A percentile compares a stretch with the other conserved stretches of the same genome.
phyloP scores from a whole-genome alignment of 2,329 filamentous ascomycete genomes.

The Daldinia sp. region DNA sequence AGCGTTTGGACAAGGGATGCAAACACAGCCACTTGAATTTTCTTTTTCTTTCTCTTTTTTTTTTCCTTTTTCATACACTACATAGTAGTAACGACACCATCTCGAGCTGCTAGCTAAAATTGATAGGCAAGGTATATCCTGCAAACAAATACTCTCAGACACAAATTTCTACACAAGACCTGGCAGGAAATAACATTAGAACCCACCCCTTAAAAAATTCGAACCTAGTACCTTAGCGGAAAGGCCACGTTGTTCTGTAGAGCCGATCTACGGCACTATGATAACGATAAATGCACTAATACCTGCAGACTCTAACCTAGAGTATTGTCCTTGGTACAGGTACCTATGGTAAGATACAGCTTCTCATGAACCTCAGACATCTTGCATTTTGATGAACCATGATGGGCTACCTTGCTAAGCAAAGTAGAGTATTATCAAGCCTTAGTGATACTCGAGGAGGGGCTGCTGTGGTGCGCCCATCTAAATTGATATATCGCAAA shows the following conservation, averaged over 20 bases:
- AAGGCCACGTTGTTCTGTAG: conserved; percentile 15
- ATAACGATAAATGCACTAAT: background rate
- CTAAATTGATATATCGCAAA: background rate
- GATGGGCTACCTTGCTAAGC: no score
- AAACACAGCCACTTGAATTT: background rate
- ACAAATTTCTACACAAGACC: background rate
- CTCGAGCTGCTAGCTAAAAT: background rate
- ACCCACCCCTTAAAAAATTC: conserved; percentile 15
- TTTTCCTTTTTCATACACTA: no score
- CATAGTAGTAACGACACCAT: background rate
- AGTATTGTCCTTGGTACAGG: background rate
- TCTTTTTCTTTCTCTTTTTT: no score
- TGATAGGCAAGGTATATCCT: background rate
- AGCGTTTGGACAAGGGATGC: background rate
- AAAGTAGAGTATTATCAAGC: background rate
- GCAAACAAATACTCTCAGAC: conserved; percentile 1
- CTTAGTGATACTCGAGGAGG: background rate
- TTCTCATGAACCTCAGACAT: background rate
- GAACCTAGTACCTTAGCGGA: conserved; percentile 15
- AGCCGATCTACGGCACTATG: background rate
- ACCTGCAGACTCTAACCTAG: background rate
- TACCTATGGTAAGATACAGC: no score
- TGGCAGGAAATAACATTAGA: conserved; percentile 6
- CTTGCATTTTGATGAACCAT: no score
- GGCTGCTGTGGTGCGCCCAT: background rate